phyloP scores from a whole-genome alignment of 1,139 yeast species.

The Protomyces inundatus region DNA sequence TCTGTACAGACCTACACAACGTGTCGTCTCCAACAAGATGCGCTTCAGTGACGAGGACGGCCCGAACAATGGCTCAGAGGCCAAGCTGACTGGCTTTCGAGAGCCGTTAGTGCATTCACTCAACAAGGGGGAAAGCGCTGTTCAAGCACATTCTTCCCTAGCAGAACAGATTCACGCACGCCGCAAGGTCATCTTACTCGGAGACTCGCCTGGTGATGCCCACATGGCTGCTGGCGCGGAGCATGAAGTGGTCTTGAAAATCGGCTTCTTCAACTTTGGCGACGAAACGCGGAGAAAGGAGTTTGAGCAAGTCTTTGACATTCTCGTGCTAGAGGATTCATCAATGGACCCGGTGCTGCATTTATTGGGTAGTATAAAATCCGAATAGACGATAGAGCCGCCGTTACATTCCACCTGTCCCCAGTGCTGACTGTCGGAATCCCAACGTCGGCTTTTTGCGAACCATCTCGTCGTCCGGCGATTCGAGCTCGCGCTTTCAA shows the following conservation, averaged over 20 bases:
- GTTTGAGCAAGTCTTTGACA: constrained; percentile 8
- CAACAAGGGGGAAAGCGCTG: constrained; percentile 23
- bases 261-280: constrained; percentile 19
- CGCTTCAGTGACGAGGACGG: not conserved
- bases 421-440: no score
- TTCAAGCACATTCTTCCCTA: not conserved
- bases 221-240: constrained; percentile 16
- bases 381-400: no score
- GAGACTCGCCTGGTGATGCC: constrained; percentile 22
- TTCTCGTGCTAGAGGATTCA: not conserved
- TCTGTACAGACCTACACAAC: constrained; percentile 3
- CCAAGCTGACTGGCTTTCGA: constrained; percentile 1
- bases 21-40: constrained; percentile 20
- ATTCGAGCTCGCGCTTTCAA: no score
- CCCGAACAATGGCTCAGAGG: not conserved
- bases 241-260: constrained; percentile 8
- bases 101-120: constrained; percentile 22
- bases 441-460: no score
- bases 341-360: not conserved
- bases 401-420: no score
- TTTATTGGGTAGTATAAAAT: not conserved
- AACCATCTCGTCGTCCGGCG: no score
- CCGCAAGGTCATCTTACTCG: constrained; percentile 9
- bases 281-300: constrained; percentile 8
- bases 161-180: constrained; percentile 1